Conservation (phyloP, 2,329 filamentous ascomycete genomes). For the Curvularia lunata region DNA sequence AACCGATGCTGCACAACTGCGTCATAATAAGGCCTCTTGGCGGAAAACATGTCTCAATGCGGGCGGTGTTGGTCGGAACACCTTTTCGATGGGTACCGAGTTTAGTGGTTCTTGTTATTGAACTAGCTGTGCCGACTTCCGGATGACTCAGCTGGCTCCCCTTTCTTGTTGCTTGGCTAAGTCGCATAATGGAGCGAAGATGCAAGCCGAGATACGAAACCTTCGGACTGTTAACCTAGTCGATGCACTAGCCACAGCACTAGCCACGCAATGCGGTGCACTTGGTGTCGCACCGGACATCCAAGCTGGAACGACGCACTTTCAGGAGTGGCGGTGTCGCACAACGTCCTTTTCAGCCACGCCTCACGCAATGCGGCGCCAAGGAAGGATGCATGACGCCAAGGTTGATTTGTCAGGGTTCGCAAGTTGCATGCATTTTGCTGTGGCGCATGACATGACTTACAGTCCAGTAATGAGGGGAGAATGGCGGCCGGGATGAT, state of each 20-base stretch:
- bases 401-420: background rate
- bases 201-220: background rate
- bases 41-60: slow-evolving; percentile 5
- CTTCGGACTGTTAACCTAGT: background rate
- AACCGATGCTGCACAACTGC: slow-evolving; percentile 14
- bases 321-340: slow-evolving; percentile 5
- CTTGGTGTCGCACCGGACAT: background rate
- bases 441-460: slow-evolving; percentile 20
- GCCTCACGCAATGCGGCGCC: background rate
- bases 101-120: slow-evolving; percentile 7
- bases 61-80: slow-evolving; percentile 10
- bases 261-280: slow-evolving; percentile 16
- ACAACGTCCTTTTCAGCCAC: background rate
- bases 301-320: background rate
- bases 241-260: slow-evolving; percentile 13
- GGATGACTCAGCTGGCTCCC: slow-evolving; percentile 9
- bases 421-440: slow-evolving; percentile 4
- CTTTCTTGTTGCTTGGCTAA: background rate
- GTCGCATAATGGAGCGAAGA: background rate
- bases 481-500: slow-evolving; percentile 1
- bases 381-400: slow-evolving; percentile 10
- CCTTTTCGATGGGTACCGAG: background rate
- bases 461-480: background rate
- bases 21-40: slow-evolving; percentile 20
- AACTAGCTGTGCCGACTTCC: slow-evolving; percentile 15